phyloP scores from a whole-genome alignment of 495 filamentous ascomycete genomes.

The Recurvomyces mirabilis region DNA sequence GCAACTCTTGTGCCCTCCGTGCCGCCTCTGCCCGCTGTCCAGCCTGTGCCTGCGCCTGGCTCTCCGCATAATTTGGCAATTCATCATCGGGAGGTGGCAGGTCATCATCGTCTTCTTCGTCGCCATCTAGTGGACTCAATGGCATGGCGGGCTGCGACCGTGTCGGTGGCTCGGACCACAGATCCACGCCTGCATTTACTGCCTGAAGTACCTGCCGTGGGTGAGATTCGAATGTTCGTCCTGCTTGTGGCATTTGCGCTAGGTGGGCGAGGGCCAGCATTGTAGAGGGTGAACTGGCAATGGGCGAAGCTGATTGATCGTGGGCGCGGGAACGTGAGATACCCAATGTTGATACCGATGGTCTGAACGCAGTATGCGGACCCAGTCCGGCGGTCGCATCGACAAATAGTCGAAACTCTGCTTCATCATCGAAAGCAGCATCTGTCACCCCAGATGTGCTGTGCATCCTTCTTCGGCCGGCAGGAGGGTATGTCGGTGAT shows the following conservation, averaged over 20 bases:
- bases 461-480: constrained; percentile 6
- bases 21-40: constrained; percentile 23
- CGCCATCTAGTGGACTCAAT: constrained; percentile 1
- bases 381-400: constrained; percentile 28
- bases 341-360: not conserved
- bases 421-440: constrained; percentile 20
- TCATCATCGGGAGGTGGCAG: constrained; percentile 23
- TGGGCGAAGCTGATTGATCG: not conserved
- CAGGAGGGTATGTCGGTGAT: constrained; percentile 14
- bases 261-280: constrained; percentile 5
- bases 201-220: no score
- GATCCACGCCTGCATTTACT: constrained; percentile 5
- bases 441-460: constrained; percentile 6
- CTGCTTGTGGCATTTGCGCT: constrained; percentile 10
- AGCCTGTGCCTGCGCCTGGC: constrained; percentile 27
- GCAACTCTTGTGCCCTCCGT: constrained; percentile 26
- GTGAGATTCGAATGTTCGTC: not conserved
- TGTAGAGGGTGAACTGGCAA: constrained; percentile 7
- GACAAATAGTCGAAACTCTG: constrained; percentile 28
- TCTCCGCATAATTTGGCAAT: constrained; percentile 29
- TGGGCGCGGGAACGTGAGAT: not conserved
- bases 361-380: not conserved
- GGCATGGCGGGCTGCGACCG: not conserved
- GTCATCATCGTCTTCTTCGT: constrained; percentile 3
- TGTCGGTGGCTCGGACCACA: constrained; percentile 9